Conservation (phyloP, 192 early-diverging fungal genomes). For the Coemansia sp. region DNA sequence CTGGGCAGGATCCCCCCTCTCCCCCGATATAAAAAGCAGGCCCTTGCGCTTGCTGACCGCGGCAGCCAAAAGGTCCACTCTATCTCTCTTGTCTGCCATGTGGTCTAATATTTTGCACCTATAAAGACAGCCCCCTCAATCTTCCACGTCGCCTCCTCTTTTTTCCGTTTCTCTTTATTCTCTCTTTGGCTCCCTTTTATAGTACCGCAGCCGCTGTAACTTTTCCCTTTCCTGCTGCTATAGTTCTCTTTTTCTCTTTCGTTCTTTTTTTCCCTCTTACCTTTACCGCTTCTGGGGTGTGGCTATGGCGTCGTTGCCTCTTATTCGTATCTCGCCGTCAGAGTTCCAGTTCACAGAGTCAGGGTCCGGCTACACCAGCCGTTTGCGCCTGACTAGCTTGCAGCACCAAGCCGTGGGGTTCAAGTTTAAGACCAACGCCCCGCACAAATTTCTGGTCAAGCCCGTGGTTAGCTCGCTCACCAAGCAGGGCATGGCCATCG, state of each 20-base stretch:
- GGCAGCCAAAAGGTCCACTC: background rate
- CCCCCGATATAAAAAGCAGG: background rate
- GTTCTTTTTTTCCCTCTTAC: background rate
- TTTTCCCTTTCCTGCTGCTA: background rate
- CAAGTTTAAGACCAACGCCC: constrained; percentile 63
- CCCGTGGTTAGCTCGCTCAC: constrained; percentile 55
- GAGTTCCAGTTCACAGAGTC: constrained; percentile 55
- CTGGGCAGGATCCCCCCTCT: background rate
- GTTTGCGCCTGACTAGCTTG: constrained; percentile 49
- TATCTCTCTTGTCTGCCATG: background rate
- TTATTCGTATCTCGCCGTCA: constrained; percentile 55
- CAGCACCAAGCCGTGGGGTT: constrained; percentile 53
- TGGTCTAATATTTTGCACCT: background rate
- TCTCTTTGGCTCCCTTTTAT: background rate
- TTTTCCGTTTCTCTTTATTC: background rate
- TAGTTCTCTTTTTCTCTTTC: background rate
- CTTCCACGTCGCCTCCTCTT: background rate
- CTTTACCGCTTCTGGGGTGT: background rate
- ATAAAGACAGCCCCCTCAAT: constrained; percentile 3
- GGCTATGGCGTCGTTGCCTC: constrained; percentile 29
- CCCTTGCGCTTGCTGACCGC: background rate
- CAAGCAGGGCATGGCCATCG: constrained; percentile 40
- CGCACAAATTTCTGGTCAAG: constrained; percentile 59
- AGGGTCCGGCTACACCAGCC: constrained; percentile 47
- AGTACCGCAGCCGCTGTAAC: background rate